Evolutionary conservation across 768 basidiomycete species (phyloP), one percentile per base, ranked within the genome.

Genomic region (Hygrocybe punicea): DNA sequence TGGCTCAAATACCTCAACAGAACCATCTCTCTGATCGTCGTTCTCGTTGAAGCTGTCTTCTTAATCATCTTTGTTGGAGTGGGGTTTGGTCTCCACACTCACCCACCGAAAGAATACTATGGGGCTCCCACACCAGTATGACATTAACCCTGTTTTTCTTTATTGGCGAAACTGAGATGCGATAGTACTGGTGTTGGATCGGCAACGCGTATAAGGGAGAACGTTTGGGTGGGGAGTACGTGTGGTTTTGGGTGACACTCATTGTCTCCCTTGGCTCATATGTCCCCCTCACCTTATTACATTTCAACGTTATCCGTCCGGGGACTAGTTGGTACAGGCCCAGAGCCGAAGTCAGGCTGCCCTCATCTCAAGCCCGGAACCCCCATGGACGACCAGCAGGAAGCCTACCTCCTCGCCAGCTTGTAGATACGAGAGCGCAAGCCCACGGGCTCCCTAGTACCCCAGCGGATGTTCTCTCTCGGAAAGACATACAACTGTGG

Each of bases 151-250:
- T 9, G 14, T 8, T 16, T 45, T 16, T 8, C 21, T 45, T 45
- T 11, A 9, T 17, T 6, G 17, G n/a, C n/a, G 16, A 49, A 33
- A 13, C 25, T 6, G 13, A 24, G 16, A 13, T 23, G 42, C 16
- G 40, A 44, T 34, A 56, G 55, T 56, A 56, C 29, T 56, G 55
- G 55, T 56, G 55, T 13, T 56, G 55, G 55, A 47, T 56, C 24
- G 55, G 55, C 45, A 24, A 13, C 24, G 16, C 14, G 19, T 56
- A 21, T 35, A 47, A 47, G n/a, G 14, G 34, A 3, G 13, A 47
- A 14, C 44, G 55, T 9, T 23, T 56, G 5, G 55, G 23, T n/a
- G n/a, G 23, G 44, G 55, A 56, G 33, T 56, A 56, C 29, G 19
- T 49, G 19, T 56, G 55, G 55, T 37, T 56, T 4, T 56, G 55